Percentiles rank a stretch among this genome's conserved stretches.
phyloP scores from a whole-genome alignment of 2,329 filamentous ascomycete species.

The Cordyceps militaris region DNA sequence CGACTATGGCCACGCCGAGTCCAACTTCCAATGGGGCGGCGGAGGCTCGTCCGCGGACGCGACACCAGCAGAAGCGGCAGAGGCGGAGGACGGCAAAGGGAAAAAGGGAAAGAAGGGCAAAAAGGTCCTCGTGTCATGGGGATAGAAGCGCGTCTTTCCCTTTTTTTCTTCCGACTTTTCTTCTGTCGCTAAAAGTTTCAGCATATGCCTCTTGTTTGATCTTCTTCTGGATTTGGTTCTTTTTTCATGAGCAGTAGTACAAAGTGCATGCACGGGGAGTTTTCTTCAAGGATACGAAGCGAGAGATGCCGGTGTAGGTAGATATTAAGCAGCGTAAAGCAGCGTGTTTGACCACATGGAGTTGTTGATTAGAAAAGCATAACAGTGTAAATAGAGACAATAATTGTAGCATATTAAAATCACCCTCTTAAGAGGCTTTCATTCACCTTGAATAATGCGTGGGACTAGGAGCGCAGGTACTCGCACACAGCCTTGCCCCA shows the following conservation, averaged over 20 bases:
- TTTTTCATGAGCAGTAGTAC: not conserved
- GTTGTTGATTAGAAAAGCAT: not conserved
- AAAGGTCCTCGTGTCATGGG: constrained; percentile 55
- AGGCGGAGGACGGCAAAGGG: constrained; percentile 30
- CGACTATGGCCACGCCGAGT: constrained; percentile 42
- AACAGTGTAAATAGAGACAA: not conserved
- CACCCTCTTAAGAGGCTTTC: not conserved
- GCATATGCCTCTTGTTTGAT: not conserved
- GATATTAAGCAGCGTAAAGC: no score
- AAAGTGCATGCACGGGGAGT: constrained; percentile 2
- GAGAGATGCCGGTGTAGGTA: not conserved
- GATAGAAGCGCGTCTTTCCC: constrained; percentile 26
- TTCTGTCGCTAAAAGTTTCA: not conserved
- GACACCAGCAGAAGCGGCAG: constrained; percentile 23
- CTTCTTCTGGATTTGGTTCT: not conserved
- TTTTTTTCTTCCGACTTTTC: not conserved
- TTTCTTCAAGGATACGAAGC: not conserved
- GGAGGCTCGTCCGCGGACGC: constrained; percentile 26
- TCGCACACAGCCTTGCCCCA: constrained; percentile 42
- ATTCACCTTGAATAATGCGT: not conserved
- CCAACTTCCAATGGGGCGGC: constrained; percentile 47
- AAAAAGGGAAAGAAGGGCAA: constrained; percentile 51
- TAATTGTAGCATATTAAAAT: not conserved
- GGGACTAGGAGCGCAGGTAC: constrained; percentile 31
- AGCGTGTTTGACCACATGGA: not conserved